phyloP scores from a whole-genome alignment of 768 basidiomycete genomes.

The Pleurotus citrinopileatus region DNA sequence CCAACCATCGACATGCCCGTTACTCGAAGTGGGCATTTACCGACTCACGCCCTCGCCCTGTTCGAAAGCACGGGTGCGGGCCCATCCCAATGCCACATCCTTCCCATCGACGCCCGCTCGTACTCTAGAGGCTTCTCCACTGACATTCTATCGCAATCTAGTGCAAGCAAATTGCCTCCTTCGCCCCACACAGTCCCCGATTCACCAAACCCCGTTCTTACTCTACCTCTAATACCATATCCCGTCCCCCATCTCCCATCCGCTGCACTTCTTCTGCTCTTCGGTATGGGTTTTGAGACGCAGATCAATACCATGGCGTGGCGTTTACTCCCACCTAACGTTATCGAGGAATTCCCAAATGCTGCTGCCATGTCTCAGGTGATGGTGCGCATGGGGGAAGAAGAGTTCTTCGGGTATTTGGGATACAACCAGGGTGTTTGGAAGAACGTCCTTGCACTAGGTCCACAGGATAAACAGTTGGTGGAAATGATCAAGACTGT shows the following conservation, averaged over 20 bases:
- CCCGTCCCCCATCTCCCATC: constrained; percentile 53
- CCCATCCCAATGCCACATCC: constrained; percentile 34
- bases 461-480: constrained; percentile 41
- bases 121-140: constrained; percentile 38
- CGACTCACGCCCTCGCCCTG: constrained; percentile 58
- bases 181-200: constrained; percentile 22
- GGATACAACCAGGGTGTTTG: constrained; percentile 58
- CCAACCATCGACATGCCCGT: constrained; percentile 47
- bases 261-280: constrained; percentile 56
- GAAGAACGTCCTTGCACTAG: constrained; percentile 59
- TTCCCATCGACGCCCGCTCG: constrained; percentile 50
- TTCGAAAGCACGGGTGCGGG: constrained; percentile 26
- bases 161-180: constrained; percentile 31
- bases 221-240: constrained; percentile 50
- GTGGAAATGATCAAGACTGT: constrained; percentile 51
- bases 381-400: constrained; percentile 37
- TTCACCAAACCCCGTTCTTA: constrained; percentile 30
- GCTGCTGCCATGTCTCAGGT: constrained; percentile 53
- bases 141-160: constrained; percentile 32
- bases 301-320: constrained; percentile 44
- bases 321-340: constrained; percentile 49
- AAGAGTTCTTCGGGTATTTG: constrained; percentile 34
- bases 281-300: constrained; percentile 50
- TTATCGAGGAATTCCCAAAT: constrained; percentile 63
- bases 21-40: constrained; percentile 40